phyloP scores from a whole-genome alignment of 176 grass and related monocot species.

The Triticum turgidum region DNA sequence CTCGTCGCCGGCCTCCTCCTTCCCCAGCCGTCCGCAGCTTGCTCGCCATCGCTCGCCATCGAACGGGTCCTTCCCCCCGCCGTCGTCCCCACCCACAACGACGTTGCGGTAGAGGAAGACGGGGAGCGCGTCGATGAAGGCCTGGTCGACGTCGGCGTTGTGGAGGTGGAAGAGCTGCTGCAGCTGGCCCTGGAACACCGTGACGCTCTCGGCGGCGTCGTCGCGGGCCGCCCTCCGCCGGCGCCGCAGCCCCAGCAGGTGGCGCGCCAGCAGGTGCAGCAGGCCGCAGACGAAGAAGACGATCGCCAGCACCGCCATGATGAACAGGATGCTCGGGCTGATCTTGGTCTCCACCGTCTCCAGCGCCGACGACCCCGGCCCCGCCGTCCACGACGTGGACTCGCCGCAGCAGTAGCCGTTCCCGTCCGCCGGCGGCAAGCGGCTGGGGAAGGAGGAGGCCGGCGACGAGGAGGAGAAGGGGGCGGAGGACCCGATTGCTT shows the following conservation, averaged over 20 bases:
- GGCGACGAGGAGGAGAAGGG: too few relatives aligned
- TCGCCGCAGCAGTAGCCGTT: too few relatives aligned
- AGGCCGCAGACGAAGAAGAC: constrained; percentile 91
- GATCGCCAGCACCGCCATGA: constrained; percentile 64
- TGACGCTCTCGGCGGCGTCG: constrained; percentile 37
- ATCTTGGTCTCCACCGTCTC: constrained; percentile 53
- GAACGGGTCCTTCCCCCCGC: constrained; percentile 57
- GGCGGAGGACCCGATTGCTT: too few relatives aligned
- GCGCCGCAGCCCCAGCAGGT: constrained; percentile 44
- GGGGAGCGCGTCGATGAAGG: constrained; percentile 88
- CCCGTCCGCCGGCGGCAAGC: too few relatives aligned
- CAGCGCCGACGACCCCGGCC: background rate
- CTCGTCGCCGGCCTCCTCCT: too few relatives aligned
- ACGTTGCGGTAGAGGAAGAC: constrained; percentile 80
- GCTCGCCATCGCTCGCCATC: constrained; percentile 38
- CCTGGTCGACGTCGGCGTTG: constrained; percentile 86
- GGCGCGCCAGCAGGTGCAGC: constrained; percentile 69
- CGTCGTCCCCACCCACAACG: constrained; percentile 22
- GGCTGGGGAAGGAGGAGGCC: too few relatives aligned
- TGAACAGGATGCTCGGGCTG: constrained; percentile 69
- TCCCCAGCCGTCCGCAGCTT: too few relatives aligned
- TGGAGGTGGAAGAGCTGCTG: constrained; percentile 97
- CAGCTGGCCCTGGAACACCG: constrained; percentile 83
- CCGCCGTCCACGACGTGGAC: background rate
- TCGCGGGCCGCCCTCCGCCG: constrained; percentile 34